phyloP scores from a whole-genome alignment of 176 grass and related monocot species.

The Avena atlantica region DNA sequence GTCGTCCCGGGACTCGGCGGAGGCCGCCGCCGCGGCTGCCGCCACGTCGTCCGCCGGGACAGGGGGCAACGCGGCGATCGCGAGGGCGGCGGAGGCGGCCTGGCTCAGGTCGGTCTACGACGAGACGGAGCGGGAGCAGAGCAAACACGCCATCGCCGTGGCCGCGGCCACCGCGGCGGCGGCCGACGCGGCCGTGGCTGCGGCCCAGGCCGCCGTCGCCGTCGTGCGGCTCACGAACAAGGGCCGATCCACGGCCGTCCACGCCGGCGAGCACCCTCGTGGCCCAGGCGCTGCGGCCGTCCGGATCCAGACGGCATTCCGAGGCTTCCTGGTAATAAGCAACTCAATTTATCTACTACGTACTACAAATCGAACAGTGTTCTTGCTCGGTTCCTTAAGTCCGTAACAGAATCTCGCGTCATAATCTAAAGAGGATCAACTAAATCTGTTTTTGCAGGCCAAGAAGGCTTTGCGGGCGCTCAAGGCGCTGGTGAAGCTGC shows the following conservation, averaged over 20 bases:
- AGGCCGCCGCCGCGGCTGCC: background rate
- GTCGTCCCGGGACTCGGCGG: constrained; percentile 58
- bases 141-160: constrained; percentile 94
- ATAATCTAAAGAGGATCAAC: background rate
- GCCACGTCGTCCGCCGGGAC: background rate
- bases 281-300: constrained; percentile 44
- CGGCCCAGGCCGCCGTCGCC: constrained; percentile 78
- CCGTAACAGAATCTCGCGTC: background rate
- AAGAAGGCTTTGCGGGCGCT: constrained; percentile 93
- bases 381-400: constrained; percentile 31
- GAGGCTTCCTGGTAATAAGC: constrained; percentile 85
- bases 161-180: constrained; percentile 80
- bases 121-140: constrained; percentile 81
- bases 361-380: constrained; percentile 4
- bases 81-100: constrained; percentile 52
- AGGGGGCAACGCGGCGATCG: constrained; percentile 50
- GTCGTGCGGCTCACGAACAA: constrained; percentile 86
- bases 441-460: constrained; percentile 52
- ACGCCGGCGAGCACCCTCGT: background rate
- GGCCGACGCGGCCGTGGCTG: constrained; percentile 74
- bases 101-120: constrained; percentile 67
- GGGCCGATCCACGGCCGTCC: constrained; percentile 33
- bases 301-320: constrained; percentile 93
- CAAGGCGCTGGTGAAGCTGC: constrained; percentile 91
- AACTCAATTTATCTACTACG: background rate